Percentiles rank a stretch among this genome's conserved stretches.
phyloP scores from a whole-genome alignment of 2,329 filamentous ascomycete genomes.

The Alternaria atra region DNA sequence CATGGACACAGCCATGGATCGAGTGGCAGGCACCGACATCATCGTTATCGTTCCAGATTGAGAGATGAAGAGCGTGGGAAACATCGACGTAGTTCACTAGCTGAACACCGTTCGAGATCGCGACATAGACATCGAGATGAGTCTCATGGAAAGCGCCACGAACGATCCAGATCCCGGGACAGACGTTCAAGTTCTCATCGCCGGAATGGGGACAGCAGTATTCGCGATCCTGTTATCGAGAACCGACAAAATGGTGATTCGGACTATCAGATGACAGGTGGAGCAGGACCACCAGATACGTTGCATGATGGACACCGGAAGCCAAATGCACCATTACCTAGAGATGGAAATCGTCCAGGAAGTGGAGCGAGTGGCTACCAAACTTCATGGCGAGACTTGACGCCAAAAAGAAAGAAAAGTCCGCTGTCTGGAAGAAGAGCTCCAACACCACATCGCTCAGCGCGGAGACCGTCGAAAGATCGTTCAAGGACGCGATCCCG shows the following conservation, averaged over 20 bases:
- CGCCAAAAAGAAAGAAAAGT: background rate
- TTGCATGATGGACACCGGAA: background rate
- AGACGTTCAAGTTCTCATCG: background rate
- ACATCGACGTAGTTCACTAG: background rate
- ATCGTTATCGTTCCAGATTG: background rate
- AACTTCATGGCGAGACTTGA: background rate
- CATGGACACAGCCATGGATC: background rate
- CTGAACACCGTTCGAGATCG: background rate
- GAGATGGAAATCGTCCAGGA: background rate
- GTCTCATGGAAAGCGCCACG: background rate
- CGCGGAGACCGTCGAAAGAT: background rate
- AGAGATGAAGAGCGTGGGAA: background rate
- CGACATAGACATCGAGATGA: background rate
- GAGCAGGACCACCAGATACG: conserved; percentile 4
- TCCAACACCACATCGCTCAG: background rate
- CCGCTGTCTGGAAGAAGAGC: background rate
- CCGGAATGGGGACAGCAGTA: background rate
- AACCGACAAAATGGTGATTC: background rate
- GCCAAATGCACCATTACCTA: background rate
- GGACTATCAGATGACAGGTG: conserved; percentile 13
- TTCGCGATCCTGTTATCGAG: background rate
- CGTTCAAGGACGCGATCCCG: background rate
- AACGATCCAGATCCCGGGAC: background rate
- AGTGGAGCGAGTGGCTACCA: conserved; percentile 3
- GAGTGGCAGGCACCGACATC: background rate